Base-by-base conservation (phyloP, 2,329 filamentous ascomycete genomes). In the Exophiala xenobiotica region DNA sequence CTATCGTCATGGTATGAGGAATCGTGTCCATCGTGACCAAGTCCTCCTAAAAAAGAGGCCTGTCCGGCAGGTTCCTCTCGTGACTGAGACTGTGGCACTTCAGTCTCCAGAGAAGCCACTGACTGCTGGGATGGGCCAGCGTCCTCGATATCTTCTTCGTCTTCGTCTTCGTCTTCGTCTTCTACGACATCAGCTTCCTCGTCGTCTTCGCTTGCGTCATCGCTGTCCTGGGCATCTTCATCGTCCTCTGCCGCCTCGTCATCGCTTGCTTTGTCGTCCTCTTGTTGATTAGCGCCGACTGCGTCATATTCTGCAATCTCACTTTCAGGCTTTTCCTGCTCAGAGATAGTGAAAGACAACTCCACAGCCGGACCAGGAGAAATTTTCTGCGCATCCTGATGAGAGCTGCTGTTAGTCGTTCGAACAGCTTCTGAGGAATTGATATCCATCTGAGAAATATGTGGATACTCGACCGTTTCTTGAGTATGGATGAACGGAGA, bases 301-400 rank as follows among this genome's bases (percentile, higher is more conserved):
- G 22, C 38, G 12, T 12, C 11, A 9, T 22, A 19, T 23, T 14
- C 18, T 20, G 26, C 14, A 6, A 14, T 35, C 16, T 18, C 19
- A 16, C 23, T 49, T 18, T 6, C 20, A 24, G 16, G 16, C 11
- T 43, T 45, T 7, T 41, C 29, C 8, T 23, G 45, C 23, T 44
- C 53, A 3, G 45, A 56, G 8, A 27, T 27, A 18, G 43, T 44
- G 20, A 56, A 52, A 24, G 54, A 53, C 40, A 51, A 35, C 6
- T 57, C 55, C 11, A 49, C 33, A 2, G 27, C 33, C 26, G 54
- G 54, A 35, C 43, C 43, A n/a, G 54, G 54, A n/a, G 56, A 54
- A 12, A 54, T 6, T 22, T 53, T 53, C 27, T 62, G 60, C 39
- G 60, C 60, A 49, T 62, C 60, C 22, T 61, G 60, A 46, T 62